Base-by-base conservation (phyloP, 805 yeast species). In the Metschnikowia cerradonensis region DNA sequence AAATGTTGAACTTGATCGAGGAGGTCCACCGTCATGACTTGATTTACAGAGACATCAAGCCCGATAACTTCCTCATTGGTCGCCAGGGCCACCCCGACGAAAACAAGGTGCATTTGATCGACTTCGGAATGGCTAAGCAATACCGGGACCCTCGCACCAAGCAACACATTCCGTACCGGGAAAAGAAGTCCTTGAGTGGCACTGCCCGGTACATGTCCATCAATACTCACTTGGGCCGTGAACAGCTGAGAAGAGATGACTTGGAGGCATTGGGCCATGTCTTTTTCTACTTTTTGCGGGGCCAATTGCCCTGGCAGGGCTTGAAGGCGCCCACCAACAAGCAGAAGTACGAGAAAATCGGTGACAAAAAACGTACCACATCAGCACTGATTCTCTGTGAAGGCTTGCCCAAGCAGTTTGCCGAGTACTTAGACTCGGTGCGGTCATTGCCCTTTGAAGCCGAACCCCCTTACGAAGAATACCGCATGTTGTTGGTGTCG, bases 231-330 rank as follows among this genome's bases (percentile, higher is more conserved):
- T 76, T 94, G 67, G 99, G 99, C 50, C 88, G 92, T 60, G 99
- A 92, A 68, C 99, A 92, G 72, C 84, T 90, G 61, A 84, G 99
- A 75, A 83, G 99, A 68, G 99, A 92, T 71, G 99, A 92, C 68
- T 79, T 92, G 61, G 99, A 94, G 73, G 85, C 94, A 54, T 79
- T 92, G 64, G 98, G 97, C 46, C 92, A 92, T 66, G 97, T 92
- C 48, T 78, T 94, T 61, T 88, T 92, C 60, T 92, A 92, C 72
- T 94, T 92, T 67, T 87, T 96, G 70, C 83, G 96, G 52, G 98
- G 99, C 41, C 87, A 96, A 15, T 81, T 92, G 62, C 99, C 99
- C 49, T 92, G 99, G 99, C 99, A 92, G 72, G 99, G 99, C 3
- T 80, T 92, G 63, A 90, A 90, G 71, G 99, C 98, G 37, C 94